Percentiles rank a stretch among this genome's conserved stretches.
Conservation (phyloP, 805 yeast species). For the Pichia nanzhaoensis region DNA sequence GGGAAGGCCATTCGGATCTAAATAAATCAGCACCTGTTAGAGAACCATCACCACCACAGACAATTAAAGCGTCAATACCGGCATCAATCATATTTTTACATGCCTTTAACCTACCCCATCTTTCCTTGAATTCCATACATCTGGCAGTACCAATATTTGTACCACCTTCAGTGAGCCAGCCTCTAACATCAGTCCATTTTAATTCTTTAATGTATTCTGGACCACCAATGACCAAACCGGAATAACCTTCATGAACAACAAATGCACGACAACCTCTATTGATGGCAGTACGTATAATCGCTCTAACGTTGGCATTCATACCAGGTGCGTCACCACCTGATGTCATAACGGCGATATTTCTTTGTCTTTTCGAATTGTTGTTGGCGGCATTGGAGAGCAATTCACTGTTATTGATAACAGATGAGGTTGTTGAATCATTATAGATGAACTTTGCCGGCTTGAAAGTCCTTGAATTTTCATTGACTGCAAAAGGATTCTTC, state of each 20-base stretch:
- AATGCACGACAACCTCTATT: slow-evolving; percentile 57
- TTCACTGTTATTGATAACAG: neutral
- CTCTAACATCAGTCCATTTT: slow-evolving; percentile 69
- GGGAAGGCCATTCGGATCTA: slow-evolving; percentile 71
- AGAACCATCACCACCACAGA: slow-evolving; percentile 82
- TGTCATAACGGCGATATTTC: slow-evolving; percentile 69
- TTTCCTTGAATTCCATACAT: slow-evolving; percentile 58
- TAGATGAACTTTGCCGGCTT: slow-evolving; percentile 1
- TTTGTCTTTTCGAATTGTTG: slow-evolving; percentile 11
- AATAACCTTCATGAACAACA: slow-evolving; percentile 69
- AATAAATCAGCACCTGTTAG: slow-evolving; percentile 77
- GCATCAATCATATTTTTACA: slow-evolving; percentile 59
- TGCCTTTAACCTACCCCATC: slow-evolving; percentile 57
- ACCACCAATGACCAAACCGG: slow-evolving; percentile 66
- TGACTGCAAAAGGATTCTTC: slow-evolving; percentile 43
- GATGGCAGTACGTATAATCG: slow-evolving; percentile 65
- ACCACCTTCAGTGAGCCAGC: slow-evolving; percentile 67
- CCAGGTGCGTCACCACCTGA: slow-evolving; percentile 83
- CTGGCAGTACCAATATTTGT: slow-evolving; percentile 77
- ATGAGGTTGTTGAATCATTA: slow-evolving; percentile 3
- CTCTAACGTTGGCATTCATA: slow-evolving; percentile 71
- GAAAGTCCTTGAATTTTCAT: slow-evolving; percentile 13
- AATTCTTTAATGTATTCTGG: slow-evolving; percentile 47
- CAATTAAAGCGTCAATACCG: slow-evolving; percentile 73
- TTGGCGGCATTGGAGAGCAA: neutral